Percentiles rank a stretch among this genome's conserved stretches.
Evolutionary conservation across 192 early-diverging fungal genomes (phyloP).

Genomic region (Thoreauomyces humboldtii): DNA sequence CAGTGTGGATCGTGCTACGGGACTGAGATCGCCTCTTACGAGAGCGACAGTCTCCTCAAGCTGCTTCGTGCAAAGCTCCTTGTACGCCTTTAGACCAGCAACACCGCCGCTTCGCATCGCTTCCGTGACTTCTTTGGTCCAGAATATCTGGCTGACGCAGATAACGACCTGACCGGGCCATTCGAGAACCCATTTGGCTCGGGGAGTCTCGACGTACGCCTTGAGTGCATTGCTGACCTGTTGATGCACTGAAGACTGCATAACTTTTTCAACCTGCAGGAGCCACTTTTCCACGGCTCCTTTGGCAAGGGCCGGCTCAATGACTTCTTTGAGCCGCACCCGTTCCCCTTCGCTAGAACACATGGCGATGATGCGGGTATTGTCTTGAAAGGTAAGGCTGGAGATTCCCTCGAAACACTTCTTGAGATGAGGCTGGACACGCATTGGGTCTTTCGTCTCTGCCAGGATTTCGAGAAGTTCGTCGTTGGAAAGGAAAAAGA

Average conservation of each 20-base stretch:
- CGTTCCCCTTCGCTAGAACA: slow-evolving; percentile 60
- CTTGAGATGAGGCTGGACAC: slow-evolving; percentile 60
- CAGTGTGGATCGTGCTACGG: slow-evolving; percentile 58
- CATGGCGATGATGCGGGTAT: slow-evolving; percentile 59
- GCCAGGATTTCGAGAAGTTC: slow-evolving; percentile 61
- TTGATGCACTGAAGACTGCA: slow-evolving; percentile 58
- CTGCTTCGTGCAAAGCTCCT: slow-evolving; percentile 50
- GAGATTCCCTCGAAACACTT: slow-evolving; percentile 64
- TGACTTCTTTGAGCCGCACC: slow-evolving; percentile 59
- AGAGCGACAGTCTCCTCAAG: slow-evolving; percentile 54
- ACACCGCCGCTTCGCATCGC: slow-evolving; percentile 44
- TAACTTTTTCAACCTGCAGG: slow-evolving; percentile 59
- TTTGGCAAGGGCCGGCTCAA: slow-evolving; percentile 57
- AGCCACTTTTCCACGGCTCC: slow-evolving; percentile 64
- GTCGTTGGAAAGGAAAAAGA: slow-evolving; percentile 65
- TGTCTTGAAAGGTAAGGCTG: slow-evolving; percentile 56
- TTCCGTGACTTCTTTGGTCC: slow-evolving; percentile 60
- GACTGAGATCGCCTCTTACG: slow-evolving; percentile 56
- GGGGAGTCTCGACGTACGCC: slow-evolving; percentile 50
- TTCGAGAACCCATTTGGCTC: slow-evolving; percentile 57
- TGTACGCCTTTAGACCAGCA: slow-evolving; percentile 38
- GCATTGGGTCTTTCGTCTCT: slow-evolving; percentile 58
- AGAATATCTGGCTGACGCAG: slow-evolving; percentile 60
- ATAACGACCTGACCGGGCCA: slow-evolving; percentile 62
- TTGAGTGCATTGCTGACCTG: slow-evolving; percentile 51